Conservation (phyloP, 371 early-diverging fungal species). For the Mucor lusitanicus region DNA sequence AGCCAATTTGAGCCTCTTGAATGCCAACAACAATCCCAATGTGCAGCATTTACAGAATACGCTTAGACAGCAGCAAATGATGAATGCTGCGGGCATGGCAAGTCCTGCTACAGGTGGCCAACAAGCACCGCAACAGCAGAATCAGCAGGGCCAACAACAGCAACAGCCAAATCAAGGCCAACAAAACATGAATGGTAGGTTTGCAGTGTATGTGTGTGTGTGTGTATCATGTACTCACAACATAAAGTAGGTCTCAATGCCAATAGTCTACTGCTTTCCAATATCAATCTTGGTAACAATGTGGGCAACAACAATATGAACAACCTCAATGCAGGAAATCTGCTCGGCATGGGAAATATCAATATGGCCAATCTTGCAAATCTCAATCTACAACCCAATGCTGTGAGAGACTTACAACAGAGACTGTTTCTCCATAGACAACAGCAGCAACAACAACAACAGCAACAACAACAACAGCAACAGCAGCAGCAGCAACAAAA, state of each 20-base stretch:
- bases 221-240: neutral
- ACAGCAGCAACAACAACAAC: conserved; percentile 50
- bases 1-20: conserved; percentile 21
- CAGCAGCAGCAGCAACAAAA: conserved; percentile 40
- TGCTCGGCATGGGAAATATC: conserved; percentile 28
- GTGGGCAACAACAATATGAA: conserved; percentile 16
- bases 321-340: conserved; percentile 18
- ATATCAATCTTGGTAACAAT: conserved; percentile 37
- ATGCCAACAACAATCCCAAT: conserved; percentile 17
- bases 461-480: conserved; percentile 42
- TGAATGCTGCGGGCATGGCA: conserved; percentile 23
- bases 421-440: conserved; percentile 28
- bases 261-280: conserved; percentile 45
- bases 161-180: conserved; percentile 15
- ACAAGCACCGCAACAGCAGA: conserved; percentile 21
- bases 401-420: conserved; percentile 37
- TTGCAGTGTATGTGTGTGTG: neutral
- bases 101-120: conserved; percentile 10
- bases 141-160: conserved; percentile 9
- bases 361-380: conserved; percentile 24
- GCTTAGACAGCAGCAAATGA: conserved; percentile 33
- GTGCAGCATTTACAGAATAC: conserved; percentile 29
- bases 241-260: conserved; percentile 40
- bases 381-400: conserved; percentile 34
- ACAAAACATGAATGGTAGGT: conserved; percentile 32